Evolutionary conservation across 2,329 filamentous ascomycete species (phyloP).

Genomic region (Aspergillus japonicus): DNA sequence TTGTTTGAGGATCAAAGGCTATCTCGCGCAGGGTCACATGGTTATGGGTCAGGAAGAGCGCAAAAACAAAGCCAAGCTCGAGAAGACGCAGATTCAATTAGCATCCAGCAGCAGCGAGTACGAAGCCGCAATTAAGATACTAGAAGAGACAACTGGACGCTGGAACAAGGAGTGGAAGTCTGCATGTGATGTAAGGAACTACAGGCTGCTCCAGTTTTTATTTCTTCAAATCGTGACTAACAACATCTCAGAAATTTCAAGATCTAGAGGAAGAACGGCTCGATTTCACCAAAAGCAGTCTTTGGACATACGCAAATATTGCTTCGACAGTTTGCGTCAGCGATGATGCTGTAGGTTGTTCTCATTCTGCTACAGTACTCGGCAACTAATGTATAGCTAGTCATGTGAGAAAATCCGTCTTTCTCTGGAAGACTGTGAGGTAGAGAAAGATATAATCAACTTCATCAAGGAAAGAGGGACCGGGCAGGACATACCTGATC

Average conservation of each 20-base stretch:
- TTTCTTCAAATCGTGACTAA: not conserved
- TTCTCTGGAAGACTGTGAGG: constrained; percentile 91
- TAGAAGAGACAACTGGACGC: constrained; percentile 90
- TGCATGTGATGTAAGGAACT: constrained; percentile 68
- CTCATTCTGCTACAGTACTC: not conserved
- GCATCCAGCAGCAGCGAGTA: constrained; percentile 91
- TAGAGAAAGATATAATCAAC: constrained; percentile 84
- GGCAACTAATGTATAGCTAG: constrained; percentile 27
- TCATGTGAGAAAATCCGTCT: constrained; percentile 95
- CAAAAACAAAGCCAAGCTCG: constrained; percentile 97
- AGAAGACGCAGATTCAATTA: constrained; percentile 96
- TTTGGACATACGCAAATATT: constrained; percentile 98
- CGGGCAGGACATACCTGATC: constrained; percentile 94
- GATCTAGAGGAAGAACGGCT: constrained; percentile 95
- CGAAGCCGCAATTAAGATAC: constrained; percentile 83
- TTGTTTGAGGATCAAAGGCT: constrained; percentile 96
- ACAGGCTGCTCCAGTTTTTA: not conserved
- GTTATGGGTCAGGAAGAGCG: constrained; percentile 99
- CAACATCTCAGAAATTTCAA: constrained; percentile 75
- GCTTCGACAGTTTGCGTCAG: constrained; percentile 96
- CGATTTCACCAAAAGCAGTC: constrained; percentile 94
- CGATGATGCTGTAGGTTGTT: constrained; percentile 68
- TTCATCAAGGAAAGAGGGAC: constrained; percentile 91
- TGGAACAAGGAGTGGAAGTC: constrained; percentile 99
- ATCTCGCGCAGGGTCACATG: constrained; percentile 98